A percentile compares a stretch with the other conserved stretches of the same genome.
phyloP scores from a whole-genome alignment of 306 rosid genomes.

The Trichosanthes truncata region DNA sequence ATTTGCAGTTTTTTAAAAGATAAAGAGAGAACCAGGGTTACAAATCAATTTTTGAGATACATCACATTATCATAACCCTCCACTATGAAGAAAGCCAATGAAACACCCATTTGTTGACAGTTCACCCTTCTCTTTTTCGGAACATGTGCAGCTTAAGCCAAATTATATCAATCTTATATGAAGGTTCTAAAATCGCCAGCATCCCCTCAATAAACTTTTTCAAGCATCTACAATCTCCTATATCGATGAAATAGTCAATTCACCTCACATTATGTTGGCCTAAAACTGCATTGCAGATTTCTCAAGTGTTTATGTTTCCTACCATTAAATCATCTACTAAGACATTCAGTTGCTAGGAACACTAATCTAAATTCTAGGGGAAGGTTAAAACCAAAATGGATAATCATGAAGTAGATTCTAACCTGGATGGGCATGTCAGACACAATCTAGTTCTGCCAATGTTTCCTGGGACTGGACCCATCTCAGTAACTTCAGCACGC shows the following conservation, averaged over 20 bases:
- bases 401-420: not conserved
- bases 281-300: not conserved
- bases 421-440: conserved; percentile 96
- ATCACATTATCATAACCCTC: not conserved
- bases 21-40: not conserved
- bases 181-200: not conserved
- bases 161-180: not conserved
- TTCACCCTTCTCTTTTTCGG: not conserved
- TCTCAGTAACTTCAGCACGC: conserved; percentile 79
- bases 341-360: not conserved
- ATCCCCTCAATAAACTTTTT: not conserved
- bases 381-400: not conserved
- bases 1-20: not conserved
- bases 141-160: not conserved
- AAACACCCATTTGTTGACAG: not conserved
- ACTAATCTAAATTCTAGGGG: not conserved
- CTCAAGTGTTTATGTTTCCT: not conserved
- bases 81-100: not conserved
- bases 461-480: conserved; percentile 93
- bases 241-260: not conserved
- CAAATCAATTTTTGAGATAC: not conserved
- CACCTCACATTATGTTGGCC: not conserved
- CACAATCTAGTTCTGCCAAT: conserved; percentile 76
- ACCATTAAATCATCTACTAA: not conserved
- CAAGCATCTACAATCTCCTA: not conserved